Conservation (phyloP, 805 yeast genomes). For the Candida wancherniae region DNA sequence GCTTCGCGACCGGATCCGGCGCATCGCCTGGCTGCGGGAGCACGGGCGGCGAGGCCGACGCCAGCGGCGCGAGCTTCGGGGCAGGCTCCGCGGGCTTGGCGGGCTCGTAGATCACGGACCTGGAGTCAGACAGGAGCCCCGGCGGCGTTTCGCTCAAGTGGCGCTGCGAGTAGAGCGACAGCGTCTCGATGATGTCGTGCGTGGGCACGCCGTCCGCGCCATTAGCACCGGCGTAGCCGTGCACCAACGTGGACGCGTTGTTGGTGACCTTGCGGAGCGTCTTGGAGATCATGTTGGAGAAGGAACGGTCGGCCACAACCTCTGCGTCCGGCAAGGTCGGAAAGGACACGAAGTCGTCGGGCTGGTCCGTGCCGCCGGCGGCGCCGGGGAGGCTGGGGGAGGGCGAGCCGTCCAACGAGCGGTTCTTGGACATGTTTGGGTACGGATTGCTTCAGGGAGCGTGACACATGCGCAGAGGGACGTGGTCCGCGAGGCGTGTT, state of each 20-base stretch:
- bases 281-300: conserved; percentile 31
- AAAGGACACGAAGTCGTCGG: conserved; percentile 36
- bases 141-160: not conserved
- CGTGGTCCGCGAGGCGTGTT: too few species aligned
- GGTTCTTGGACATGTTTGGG: conserved; percentile 3
- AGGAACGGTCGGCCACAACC: conserved; percentile 27
- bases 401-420: conserved; percentile 3
- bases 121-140: too few species aligned
- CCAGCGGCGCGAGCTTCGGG: too few species aligned
- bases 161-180: conserved; percentile 5
- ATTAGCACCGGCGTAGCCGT: conserved; percentile 11
- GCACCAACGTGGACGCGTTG: conserved; percentile 37
- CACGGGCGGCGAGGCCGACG: too few species aligned
- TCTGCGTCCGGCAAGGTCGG: conserved; percentile 43
- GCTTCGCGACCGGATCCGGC: too few species aligned
- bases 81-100: too few species aligned
- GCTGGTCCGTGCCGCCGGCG: conserved; percentile 1
- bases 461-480: too few species aligned
- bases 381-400: conserved; percentile 2
- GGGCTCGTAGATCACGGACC: too few species aligned
- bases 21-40: too few species aligned
- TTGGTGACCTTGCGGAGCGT: conserved; percentile 39
- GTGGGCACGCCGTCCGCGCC: conserved; percentile 1
- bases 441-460: too few species aligned
- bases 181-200: conserved; percentile 9